Conservation (phyloP, 441 rosid genomes). For the Biscutella laevigata region DNA sequence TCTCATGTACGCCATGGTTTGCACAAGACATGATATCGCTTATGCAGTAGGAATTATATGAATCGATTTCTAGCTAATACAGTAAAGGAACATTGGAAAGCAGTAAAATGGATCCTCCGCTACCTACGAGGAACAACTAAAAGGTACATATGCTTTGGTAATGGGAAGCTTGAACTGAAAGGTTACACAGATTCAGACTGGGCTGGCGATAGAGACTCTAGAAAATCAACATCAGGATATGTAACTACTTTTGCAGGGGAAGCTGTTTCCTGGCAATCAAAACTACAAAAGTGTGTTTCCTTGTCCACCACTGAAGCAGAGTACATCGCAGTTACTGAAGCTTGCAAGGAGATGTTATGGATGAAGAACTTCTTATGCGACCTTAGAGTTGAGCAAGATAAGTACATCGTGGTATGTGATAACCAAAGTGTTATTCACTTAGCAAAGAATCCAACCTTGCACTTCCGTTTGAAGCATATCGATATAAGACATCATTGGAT, state of each 20-base stretch:
- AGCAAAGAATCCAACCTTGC: background rate
- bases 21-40: background rate
- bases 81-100: background rate
- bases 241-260: background rate
- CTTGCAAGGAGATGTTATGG: background rate
- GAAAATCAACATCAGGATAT: background rate
- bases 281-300: background rate
- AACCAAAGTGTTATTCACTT: background rate
- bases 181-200: background rate
- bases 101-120: background rate
- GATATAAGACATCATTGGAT: background rate
- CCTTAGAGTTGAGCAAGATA: background rate
- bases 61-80: background rate
- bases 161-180: background rate
- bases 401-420: background rate
- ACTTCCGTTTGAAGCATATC: background rate
- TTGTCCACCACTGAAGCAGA: background rate
- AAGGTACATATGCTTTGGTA: background rate
- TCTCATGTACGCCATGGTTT: background rate
- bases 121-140: no score
- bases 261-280: background rate
- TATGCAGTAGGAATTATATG: background rate
- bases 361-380: background rate
- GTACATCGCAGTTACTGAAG: background rate
- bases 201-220: background rate